Evolutionary conservation across 768 basidiomycete species (phyloP).

Genomic region (Pluteus cervinus): DNA sequence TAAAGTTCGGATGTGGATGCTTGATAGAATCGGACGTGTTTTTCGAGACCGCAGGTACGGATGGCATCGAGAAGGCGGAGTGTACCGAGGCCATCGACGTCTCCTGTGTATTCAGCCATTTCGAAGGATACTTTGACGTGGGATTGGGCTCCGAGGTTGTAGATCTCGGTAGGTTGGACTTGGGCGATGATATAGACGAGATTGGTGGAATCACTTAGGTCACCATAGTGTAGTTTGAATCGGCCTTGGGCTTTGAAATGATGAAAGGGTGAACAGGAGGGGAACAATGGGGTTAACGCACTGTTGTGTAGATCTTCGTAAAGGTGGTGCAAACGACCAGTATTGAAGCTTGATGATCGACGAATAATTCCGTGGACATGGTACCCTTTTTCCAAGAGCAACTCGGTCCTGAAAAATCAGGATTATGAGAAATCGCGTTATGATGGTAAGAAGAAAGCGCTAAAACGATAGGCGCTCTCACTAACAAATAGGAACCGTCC

Average conservation of each 20-base stretch:
- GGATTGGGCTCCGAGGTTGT: slow-evolving; percentile 96
- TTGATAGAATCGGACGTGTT: slow-evolving; percentile 93
- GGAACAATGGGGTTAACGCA: slow-evolving; percentile 29
- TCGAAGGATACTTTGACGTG: slow-evolving; percentile 99
- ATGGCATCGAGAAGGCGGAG: slow-evolving; percentile 94
- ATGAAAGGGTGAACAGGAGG: slow-evolving; percentile 3
- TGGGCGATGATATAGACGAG: slow-evolving; percentile 94
- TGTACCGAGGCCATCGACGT: slow-evolving; percentile 94
- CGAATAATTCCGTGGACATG: slow-evolving; percentile 95
- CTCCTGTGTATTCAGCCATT: slow-evolving; percentile 98
- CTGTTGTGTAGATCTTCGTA: slow-evolving; percentile 92
- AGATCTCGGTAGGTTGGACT: slow-evolving; percentile 93
- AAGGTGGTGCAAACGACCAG: slow-evolving; percentile 88
- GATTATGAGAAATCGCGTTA: slow-evolving; percentile 3
- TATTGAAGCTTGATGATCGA: slow-evolving; percentile 97
- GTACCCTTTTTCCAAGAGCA: slow-evolving; percentile 83
- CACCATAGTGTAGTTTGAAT: slow-evolving; percentile 86
- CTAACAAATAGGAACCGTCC: slow-evolving; percentile 92
- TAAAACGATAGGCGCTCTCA: no score
- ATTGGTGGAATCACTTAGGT: slow-evolving; percentile 94
- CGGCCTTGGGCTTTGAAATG: slow-evolving; percentile 54
- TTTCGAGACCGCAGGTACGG: slow-evolving; percentile 90
- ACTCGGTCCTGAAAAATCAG: slow-evolving; percentile 55
- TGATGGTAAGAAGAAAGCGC: slow-evolving; percentile 5
- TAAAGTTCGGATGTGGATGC: slow-evolving; percentile 97